Evolutionary conservation across 352 stramenopile species (phyloP), one percentile per base, ranked within the genome.

Genomic region (Blastocystis sp.): DNA sequence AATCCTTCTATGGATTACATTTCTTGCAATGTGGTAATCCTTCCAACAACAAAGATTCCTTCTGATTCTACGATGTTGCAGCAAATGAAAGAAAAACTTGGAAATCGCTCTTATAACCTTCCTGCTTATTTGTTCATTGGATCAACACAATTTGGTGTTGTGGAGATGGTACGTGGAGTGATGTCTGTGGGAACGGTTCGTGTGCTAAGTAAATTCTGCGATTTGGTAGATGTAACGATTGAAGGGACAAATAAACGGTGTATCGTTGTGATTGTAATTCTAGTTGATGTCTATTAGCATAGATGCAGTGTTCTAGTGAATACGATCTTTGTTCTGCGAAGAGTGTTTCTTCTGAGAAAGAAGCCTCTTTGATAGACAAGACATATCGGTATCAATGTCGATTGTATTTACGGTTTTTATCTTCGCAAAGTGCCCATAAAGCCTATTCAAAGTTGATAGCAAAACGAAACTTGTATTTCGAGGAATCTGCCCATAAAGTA

Each of bases 21-120:
- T 19, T 52, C 51, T 4, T 83, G 71, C 54, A 83, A 83, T 42
- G 71, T 83, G n/a, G 52, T 83, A 27, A 21, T 83, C 24, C 46
- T 24, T 56, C 9, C 42, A 0, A 43, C 21, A 16, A 83, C 42
- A 6, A 49, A 42, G 29, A 32, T 83, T 9, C 71, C 71, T 1
- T 19, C 43, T 0, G 58, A 49, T 52, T 51, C 51, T 7, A 49
- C 1, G 6, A 42, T 52, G 63, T 43, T 74, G 6, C 19, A 1
- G 7, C 35, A 21, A 4, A 14, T 83, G 51, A 29, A 83, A 42
- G 24, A 65, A 35, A 52, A 56, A 6, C 71, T 83, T 4, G 51
- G 32, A n/a, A 29, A 83, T 66, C 71, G 71, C 12, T 19, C 46
- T 12, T 83, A 27, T 43, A 63, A 83, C 54, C 14, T 83, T n/a